These are phyloP conservation scores for Pterocarpus macrocarpus DNA, from an alignment of 306 rosid species.

Conservation along the genomic window DNA sequence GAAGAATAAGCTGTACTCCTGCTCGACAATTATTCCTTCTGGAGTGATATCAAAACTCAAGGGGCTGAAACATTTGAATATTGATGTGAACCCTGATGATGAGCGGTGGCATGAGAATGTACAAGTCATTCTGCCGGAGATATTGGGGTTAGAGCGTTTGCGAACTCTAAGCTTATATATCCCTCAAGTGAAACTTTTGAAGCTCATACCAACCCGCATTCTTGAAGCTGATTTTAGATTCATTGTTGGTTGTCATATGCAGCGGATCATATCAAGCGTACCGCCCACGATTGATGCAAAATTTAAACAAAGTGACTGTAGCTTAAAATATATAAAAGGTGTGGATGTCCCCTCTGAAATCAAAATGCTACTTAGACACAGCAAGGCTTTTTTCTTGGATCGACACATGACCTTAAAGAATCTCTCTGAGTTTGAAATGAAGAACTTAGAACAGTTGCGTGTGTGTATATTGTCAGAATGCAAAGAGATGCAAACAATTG, in stretches of 20 bases:
- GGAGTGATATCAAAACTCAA: conserved; percentile 27
- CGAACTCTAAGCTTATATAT: conserved; percentile 20
- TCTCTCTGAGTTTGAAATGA: conserved; percentile 22
- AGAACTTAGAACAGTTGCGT: not conserved
- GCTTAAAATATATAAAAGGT: conserved; percentile 37
- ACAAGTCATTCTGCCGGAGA: conserved; percentile 14
- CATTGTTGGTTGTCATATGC: conserved; percentile 36
- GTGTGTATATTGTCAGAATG: conserved; percentile 47
- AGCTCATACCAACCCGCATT: not conserved
- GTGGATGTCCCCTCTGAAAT: not conserved
- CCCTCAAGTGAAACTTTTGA: conserved; percentile 22
- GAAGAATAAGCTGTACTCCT: not conserved
- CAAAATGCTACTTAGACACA: not conserved
- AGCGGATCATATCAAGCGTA: conserved; percentile 31
- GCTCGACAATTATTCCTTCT: conserved; percentile 18
- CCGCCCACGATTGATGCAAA: not conserved
- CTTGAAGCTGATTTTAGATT: conserved; percentile 26
- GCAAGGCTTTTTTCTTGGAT: conserved; percentile 34
- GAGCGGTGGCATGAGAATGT: conserved; percentile 33
- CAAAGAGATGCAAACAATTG: conserved; percentile 40
- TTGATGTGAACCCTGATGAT: conserved; percentile 43
- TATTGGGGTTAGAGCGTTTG: conserved; percentile 6
- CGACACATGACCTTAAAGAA: conserved; percentile 35
- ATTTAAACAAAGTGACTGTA: not conserved
- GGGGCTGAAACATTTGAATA: conserved; percentile 12